Percentiles rank a stretch among this genome's conserved stretches.
Conservation (phyloP, 2,329 filamentous ascomycete species). For the Verticillium longisporum region DNA sequence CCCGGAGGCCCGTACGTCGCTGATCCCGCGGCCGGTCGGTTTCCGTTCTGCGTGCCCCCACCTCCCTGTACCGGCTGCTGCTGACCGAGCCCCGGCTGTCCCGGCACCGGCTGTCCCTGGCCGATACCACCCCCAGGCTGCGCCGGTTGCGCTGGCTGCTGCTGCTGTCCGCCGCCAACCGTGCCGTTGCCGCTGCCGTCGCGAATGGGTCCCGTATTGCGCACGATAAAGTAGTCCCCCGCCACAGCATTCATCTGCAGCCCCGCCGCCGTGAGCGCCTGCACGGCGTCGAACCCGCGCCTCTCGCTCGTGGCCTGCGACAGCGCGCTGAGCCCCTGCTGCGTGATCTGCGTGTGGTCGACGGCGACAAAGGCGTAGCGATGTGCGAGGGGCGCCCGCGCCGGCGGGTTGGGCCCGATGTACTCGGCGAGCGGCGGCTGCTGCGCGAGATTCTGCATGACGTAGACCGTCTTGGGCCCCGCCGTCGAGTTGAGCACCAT, state of each 20-base stretch:
- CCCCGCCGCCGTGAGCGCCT: slow-evolving; percentile 21
- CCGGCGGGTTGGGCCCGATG: slow-evolving; percentile 29
- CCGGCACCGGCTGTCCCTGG: neutral
- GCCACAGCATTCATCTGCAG: slow-evolving; percentile 24
- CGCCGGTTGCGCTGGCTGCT: neutral
- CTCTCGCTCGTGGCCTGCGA: slow-evolving; percentile 19
- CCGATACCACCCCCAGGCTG: neutral
- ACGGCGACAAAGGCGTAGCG: slow-evolving; percentile 31
- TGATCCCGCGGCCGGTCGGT: neutral
- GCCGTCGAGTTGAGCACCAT: slow-evolving; percentile 19
- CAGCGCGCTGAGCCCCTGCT: slow-evolving; percentile 18
- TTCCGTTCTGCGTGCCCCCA: neutral
- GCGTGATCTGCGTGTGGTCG: slow-evolving; percentile 23
- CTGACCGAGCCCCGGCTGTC: neutral
- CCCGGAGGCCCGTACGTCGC: neutral
- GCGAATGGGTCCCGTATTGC: slow-evolving; percentile 20
- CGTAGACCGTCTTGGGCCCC: slow-evolving; percentile 18
- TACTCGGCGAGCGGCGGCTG: slow-evolving; percentile 21
- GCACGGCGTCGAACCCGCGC: slow-evolving; percentile 23
- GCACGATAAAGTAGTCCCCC: slow-evolving; percentile 30
- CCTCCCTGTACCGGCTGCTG: neutral
- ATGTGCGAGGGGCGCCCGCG: slow-evolving; percentile 27
- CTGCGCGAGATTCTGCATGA: slow-evolving; percentile 23
- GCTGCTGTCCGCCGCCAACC: neutral
- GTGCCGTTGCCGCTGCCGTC: slow-evolving; percentile 4